phyloP scores from a whole-genome alignment of 192 early-diverging fungal genomes.

The Podila epigama region DNA sequence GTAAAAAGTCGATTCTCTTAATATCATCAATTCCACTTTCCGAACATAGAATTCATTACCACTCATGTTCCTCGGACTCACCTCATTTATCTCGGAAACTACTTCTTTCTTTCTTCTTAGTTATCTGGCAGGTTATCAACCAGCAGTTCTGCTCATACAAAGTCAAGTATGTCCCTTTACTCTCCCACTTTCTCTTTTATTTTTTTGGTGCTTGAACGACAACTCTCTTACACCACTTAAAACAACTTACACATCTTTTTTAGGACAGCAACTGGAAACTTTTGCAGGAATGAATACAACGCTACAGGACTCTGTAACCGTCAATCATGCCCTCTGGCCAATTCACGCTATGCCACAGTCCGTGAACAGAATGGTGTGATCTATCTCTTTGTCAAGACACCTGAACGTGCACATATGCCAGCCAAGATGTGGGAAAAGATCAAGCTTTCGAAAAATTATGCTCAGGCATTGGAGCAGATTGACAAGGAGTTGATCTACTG shows the following conservation, averaged over 20 bases:
- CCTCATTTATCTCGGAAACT: not conserved
- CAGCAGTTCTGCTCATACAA: conserved; percentile 98
- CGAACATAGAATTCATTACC: too few relatives aligned
- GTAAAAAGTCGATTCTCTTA: too few relatives aligned
- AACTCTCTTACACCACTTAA: not conserved
- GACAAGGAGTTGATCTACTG: conserved; percentile 92
- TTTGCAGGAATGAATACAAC: conserved; percentile 97
- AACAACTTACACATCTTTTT: not conserved
- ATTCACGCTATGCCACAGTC: conserved; percentile 94
- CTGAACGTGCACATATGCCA: conserved; percentile 94
- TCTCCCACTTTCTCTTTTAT: not conserved
- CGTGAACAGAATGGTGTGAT: conserved; percentile 82
- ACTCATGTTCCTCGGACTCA: too few relatives aligned
- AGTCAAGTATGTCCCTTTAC: conserved; percentile 76
- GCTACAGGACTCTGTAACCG: conserved; percentile 96
- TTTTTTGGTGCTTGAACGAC: not conserved
- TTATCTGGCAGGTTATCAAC: conserved; percentile 97
- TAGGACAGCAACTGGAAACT: conserved; percentile 85
- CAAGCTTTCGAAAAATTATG: conserved; percentile 90
- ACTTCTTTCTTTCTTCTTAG: conserved; percentile 1
- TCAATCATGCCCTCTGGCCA: conserved; percentile 94
- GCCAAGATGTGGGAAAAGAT: conserved; percentile 93
- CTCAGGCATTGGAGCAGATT: conserved; percentile 84
- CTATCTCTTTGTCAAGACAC: conserved; percentile 94
- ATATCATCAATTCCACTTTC: too few relatives aligned